Percentiles rank a stretch among this genome's conserved stretches.
phyloP scores from a whole-genome alignment of 2,329 filamentous ascomycete genomes.

The Ophiocordyceps polyrhachis-furcata region DNA sequence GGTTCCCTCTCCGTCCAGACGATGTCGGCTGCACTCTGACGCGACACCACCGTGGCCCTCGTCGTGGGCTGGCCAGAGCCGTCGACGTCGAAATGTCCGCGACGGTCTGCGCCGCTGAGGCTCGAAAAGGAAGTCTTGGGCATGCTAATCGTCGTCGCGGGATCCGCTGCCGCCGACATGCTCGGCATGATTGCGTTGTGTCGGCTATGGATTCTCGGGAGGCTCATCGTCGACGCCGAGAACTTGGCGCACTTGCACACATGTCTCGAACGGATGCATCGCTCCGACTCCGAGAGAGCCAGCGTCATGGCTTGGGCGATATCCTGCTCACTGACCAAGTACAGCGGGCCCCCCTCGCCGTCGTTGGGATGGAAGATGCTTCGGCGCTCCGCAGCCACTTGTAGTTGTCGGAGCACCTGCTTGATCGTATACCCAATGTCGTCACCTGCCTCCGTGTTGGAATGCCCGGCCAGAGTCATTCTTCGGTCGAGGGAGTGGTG shows the following conservation, averaged over 20 bases:
- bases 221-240: background rate
- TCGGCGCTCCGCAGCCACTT: background rate
- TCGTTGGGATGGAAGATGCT: constrained; percentile 1
- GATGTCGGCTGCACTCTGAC: constrained; percentile 12
- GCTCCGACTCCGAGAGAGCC: background rate
- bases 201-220: constrained; percentile 7
- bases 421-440: background rate
- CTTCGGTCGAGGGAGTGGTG: background rate
- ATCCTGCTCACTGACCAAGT: constrained; percentile 5
- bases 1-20: constrained; percentile 8
- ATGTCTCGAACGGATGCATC: background rate
- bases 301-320: constrained; percentile 2
- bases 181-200: constrained; percentile 9
- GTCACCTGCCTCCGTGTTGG: background rate
- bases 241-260: background rate
- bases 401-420: constrained; percentile 1
- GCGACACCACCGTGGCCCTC: constrained; percentile 12
- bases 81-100: constrained; percentile 6
- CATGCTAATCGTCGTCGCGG: constrained; percentile 16
- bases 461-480: background rate
- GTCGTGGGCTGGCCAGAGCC: constrained; percentile 6
- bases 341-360: constrained; percentile 1
- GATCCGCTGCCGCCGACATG: constrained; percentile 8
- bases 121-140: constrained; percentile 13
- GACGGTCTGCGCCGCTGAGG: constrained; percentile 6